These are phyloP conservation scores for Gilbertella persicaria DNA, from an alignment of 371 early-diverging fungal species.

Conservation along the genomic window DNA sequence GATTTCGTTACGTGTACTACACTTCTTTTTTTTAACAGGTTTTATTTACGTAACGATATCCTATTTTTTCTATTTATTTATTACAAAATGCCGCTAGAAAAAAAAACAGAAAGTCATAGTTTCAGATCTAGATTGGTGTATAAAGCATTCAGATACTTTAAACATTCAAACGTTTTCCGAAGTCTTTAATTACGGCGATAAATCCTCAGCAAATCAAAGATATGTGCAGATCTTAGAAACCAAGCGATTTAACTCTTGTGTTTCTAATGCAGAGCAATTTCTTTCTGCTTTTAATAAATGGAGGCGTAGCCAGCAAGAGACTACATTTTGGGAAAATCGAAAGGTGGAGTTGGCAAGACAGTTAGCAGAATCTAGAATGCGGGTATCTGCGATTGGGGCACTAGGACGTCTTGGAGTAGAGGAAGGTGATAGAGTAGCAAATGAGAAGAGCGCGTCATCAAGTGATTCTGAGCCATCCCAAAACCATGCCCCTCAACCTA, in stretches of 20 bases:
- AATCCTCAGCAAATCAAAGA: slow-evolving; percentile 5
- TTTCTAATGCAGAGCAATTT: neutral
- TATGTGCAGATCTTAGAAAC: neutral
- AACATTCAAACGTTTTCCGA: slow-evolving; percentile 3
- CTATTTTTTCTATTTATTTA: neutral
- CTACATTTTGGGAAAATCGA: slow-evolving; percentile 2
- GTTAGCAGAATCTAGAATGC: neutral
- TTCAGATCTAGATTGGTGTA: neutral
- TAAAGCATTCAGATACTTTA: slow-evolving; percentile 1
- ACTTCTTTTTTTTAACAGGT: too few relatives aligned
- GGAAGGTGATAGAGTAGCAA: neutral
- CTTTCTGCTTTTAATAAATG: neutral
- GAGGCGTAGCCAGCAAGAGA: neutral
- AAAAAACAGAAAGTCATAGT: neutral
- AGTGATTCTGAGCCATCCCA: neutral
- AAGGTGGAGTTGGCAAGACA: neutral
- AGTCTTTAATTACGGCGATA: slow-evolving; percentile 2
- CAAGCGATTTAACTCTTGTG: neutral
- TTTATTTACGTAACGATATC: too few relatives aligned
- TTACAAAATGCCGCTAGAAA: neutral
- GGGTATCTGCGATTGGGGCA: neutral
- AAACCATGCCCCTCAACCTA: neutral
- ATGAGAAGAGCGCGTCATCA: neutral
- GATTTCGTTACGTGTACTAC: too few relatives aligned
- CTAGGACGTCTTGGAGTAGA: neutral